These are phyloP conservation scores for Pleurotus ostreatus DNA, from an alignment of 768 basidiomycete species.

Conservation along the genomic window DNA sequence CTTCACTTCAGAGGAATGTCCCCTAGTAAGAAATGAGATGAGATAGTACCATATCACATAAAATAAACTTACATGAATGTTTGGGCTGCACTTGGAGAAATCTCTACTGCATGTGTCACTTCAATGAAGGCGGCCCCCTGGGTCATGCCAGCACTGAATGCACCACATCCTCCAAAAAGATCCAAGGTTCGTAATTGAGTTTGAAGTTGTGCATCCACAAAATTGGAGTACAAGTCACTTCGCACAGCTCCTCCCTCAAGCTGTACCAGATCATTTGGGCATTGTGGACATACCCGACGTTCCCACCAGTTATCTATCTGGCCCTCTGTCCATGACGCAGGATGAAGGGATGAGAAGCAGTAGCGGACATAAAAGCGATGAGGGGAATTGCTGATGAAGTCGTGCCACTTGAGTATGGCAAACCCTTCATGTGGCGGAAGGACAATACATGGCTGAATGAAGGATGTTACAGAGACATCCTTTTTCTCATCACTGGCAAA, in stretches of 20 bases:
- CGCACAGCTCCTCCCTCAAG: slow-evolving; percentile 25
- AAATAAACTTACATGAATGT: slow-evolving; percentile 50
- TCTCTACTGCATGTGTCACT: slow-evolving; percentile 65
- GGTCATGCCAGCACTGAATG: slow-evolving; percentile 58
- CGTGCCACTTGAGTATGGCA: slow-evolving; percentile 22
- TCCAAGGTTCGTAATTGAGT: slow-evolving; percentile 34
- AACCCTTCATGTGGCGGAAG: slow-evolving; percentile 26
- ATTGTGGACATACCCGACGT: slow-evolving; percentile 43
- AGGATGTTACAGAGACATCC: slow-evolving; percentile 25
- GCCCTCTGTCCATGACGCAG: no score
- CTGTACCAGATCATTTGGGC: slow-evolving; percentile 25
- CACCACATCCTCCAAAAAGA: slow-evolving; percentile 53
- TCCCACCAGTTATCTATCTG: slow-evolving; percentile 13
- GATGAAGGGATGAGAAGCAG: neutral
- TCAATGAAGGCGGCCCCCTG: slow-evolving; percentile 49
- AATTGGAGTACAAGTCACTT: slow-evolving; percentile 30
- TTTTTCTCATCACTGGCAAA: slow-evolving; percentile 50
- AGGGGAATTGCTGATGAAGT: slow-evolving; percentile 42
- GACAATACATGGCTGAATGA: slow-evolving; percentile 49
- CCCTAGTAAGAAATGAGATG: slow-evolving; percentile 24
- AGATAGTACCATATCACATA: neutral
- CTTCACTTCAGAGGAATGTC: slow-evolving; percentile 45
- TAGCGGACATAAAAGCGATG: slow-evolving; percentile 56
- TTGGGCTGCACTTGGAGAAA: slow-evolving; percentile 68
- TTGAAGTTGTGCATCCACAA: slow-evolving; percentile 17